These are phyloP conservation scores for Barnettozyma sucrosica DNA, from an alignment of 805 yeast genomes.

Conservation along the genomic window DNA sequence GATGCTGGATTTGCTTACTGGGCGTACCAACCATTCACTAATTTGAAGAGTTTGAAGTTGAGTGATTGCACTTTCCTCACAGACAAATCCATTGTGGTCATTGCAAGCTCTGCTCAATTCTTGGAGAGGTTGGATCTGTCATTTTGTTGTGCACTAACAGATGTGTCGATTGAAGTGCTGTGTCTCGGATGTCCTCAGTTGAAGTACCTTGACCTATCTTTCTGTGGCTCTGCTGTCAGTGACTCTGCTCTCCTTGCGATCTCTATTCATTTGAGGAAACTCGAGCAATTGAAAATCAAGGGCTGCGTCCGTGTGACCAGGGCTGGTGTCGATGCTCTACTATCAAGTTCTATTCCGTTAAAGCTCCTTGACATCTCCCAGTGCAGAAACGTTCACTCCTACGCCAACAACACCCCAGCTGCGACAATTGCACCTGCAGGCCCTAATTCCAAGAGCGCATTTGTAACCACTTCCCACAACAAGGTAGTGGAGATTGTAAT, in stretches of 20 bases:
- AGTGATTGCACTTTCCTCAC: constrained; percentile 72
- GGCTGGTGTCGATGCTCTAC: constrained; percentile 65
- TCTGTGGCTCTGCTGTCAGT: constrained; percentile 77
- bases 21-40: constrained; percentile 52
- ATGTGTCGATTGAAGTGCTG: constrained; percentile 59
- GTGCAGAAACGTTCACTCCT: constrained; percentile 62
- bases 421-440: constrained; percentile 44
- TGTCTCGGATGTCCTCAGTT: constrained; percentile 60
- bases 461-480: constrained; percentile 47
- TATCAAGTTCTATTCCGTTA: constrained; percentile 50
- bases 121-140: constrained; percentile 55
- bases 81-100: constrained; percentile 54
- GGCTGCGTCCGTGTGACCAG: constrained; percentile 76
- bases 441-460: constrained; percentile 50
- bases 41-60: constrained; percentile 45
- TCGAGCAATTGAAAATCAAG: constrained; percentile 46
- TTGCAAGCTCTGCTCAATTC: constrained; percentile 56
- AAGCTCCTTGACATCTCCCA: constrained; percentile 57
- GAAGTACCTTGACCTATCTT: constrained; percentile 50
- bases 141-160: constrained; percentile 72
- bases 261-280: constrained; percentile 44
- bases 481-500: constrained; percentile 54
- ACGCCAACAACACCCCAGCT: constrained; percentile 56
- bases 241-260: constrained; percentile 61
- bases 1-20: constrained; percentile 68